Evolutionary conservation across 2,329 filamentous ascomycete species (phyloP).

Genomic region (Lecanosticta acicola): DNA sequence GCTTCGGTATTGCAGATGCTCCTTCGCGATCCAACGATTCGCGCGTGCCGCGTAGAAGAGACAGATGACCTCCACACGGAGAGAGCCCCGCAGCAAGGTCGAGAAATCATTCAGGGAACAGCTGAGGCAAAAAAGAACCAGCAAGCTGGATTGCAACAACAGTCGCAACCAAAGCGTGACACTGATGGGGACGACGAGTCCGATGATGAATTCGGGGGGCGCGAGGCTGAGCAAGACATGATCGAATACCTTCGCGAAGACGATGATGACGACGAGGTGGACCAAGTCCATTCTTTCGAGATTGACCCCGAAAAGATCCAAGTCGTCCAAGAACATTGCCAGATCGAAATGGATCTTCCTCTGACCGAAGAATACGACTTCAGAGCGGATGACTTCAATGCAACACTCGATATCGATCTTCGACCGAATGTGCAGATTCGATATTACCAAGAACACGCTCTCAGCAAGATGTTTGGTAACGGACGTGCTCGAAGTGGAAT

Average conservation of each 20-base stretch:
- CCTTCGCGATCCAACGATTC: constrained; percentile 78
- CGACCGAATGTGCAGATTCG: constrained; percentile 85
- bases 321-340: constrained; percentile 78
- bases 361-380: constrained; percentile 98
- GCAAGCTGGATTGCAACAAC: constrained; percentile 32
- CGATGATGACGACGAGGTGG: constrained; percentile 76
- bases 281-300: constrained; percentile 88
- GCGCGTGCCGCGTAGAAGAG: constrained; percentile 68
- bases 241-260: constrained; percentile 64
- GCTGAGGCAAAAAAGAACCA: constrained; percentile 65
- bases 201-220: constrained; percentile 50
- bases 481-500: constrained; percentile 95
- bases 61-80: constrained; percentile 69
- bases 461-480: constrained; percentile 99
- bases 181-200: constrained; percentile 50
- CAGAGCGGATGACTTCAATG: constrained; percentile 79
- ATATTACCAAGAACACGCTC: constrained; percentile 91
- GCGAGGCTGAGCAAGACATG: constrained; percentile 50
- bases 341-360: constrained; percentile 73
- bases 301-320: constrained; percentile 79
- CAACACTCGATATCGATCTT: constrained; percentile 88
- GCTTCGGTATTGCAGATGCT: constrained; percentile 78
- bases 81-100: constrained; percentile 77
- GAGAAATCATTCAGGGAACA: constrained; percentile 87
- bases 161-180: constrained; percentile 40